Percentiles rank a stretch among this genome's conserved stretches.
Evolutionary conservation across 169 alveolate species (phyloP).

Genomic region (Cryptosporidium ryanae): DNA sequence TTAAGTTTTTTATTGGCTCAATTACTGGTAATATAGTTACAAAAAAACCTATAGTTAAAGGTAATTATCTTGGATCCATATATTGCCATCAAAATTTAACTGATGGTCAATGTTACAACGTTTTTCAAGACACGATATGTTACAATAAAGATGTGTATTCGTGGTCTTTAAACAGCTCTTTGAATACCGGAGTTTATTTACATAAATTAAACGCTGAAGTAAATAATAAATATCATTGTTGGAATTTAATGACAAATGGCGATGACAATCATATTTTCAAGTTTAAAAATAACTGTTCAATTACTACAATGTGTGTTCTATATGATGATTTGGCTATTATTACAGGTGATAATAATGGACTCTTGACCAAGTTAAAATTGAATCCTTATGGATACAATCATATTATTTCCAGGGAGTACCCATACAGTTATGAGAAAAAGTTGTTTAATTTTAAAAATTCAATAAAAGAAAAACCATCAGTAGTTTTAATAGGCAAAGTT

Average conservation of each 20-base stretch:
- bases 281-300: slow-evolving; percentile 2
- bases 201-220: slow-evolving; percentile 20
- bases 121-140: slow-evolving; percentile 6
- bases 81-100: slow-evolving; percentile 17
- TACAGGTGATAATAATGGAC: slow-evolving; percentile 45
- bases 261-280: slow-evolving; percentile 10
- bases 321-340: slow-evolving; percentile 11
- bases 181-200: slow-evolving; percentile 19
- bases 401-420: not conserved
- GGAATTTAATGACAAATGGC: slow-evolving; percentile 26
- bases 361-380: slow-evolving; percentile 15
- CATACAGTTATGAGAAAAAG: not conserved
- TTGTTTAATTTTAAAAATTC: not conserved
- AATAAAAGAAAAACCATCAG: not conserved
- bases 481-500: slow-evolving; percentile 13
- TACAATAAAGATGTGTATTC: slow-evolving; percentile 12
- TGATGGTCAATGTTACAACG: slow-evolving; percentile 7
- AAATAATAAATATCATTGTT: slow-evolving; percentile 27
- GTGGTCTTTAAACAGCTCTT: slow-evolving; percentile 31
- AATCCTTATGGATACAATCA: not conserved
- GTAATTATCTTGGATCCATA: slow-evolving; percentile 58
- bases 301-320: slow-evolving; percentile 11
- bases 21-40: no score
- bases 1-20: not conserved
- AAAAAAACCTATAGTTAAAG: slow-evolving; percentile 13